Evolutionary conservation across 768 basidiomycete species (phyloP).

Genomic region (Suillus bovinus): DNA sequence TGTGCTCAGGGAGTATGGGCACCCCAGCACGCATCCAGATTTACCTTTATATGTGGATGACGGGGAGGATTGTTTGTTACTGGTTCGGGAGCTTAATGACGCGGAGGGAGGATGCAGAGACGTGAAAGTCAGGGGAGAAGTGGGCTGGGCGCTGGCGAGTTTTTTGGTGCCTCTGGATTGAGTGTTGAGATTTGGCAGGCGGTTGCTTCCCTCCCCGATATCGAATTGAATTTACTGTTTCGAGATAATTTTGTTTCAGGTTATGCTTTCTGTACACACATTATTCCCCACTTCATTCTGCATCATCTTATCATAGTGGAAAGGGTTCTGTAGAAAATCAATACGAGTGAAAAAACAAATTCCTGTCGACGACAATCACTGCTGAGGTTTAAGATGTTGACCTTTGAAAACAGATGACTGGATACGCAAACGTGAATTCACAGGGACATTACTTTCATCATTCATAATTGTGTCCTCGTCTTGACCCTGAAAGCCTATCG

Average conservation of each 20-base stretch:
- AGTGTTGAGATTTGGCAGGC: neutral
- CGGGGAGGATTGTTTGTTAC: conserved; percentile 70
- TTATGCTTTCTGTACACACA: neutral
- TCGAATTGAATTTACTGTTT: neutral
- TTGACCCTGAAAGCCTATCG: too few species aligned
- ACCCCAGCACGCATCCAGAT: conserved; percentile 71
- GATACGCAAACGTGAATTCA: too few species aligned
- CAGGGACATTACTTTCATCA: too few species aligned
- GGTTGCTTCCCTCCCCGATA: neutral
- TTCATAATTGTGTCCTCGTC: too few species aligned
- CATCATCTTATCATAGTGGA: too few species aligned
- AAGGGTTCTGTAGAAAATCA: too few species aligned
- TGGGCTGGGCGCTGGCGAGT: conserved; percentile 84
- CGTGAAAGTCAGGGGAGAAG: conserved; percentile 35
- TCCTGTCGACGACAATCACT: too few species aligned
- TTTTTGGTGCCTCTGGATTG: conserved; percentile 65
- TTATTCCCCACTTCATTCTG: neutral
- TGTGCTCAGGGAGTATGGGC: conserved; percentile 75
- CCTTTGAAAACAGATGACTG: too few species aligned
- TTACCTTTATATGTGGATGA: conserved; percentile 81
- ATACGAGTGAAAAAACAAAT: too few species aligned
- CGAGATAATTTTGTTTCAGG: neutral
- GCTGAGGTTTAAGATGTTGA: too few species aligned
- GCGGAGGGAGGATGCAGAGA: conserved; percentile 12
- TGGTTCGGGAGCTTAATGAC: conserved; percentile 52